A percentile compares a stretch with the other conserved stretches of the same genome.
phyloP scores from a whole-genome alignment of 805 yeast species.

The Monosporozyma yasuniensis region DNA sequence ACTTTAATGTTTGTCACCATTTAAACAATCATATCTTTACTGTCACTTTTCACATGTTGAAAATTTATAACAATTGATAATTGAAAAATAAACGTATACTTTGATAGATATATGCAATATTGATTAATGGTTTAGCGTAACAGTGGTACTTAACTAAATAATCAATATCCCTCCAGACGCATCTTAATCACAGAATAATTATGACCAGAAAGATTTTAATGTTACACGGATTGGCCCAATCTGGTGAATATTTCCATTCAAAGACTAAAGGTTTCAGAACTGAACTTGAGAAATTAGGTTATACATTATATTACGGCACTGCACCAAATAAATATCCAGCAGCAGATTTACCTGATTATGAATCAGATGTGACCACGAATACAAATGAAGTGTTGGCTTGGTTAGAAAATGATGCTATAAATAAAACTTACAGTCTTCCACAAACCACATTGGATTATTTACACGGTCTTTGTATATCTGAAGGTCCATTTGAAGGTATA shows the following conservation, averaged over 20 bases:
- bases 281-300: conserved; percentile 47
- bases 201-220: conserved; percentile 51
- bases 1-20: no score
- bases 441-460: conserved; percentile 35
- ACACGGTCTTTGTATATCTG: conserved; percentile 39
- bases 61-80: neutral
- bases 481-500: conserved; percentile 75
- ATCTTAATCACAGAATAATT: neutral
- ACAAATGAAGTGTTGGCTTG: conserved; percentile 43
- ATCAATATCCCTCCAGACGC: no score
- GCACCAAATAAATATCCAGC: conserved; percentile 62
- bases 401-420: conserved; percentile 47
- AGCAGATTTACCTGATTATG: conserved; percentile 53
- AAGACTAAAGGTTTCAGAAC: conserved; percentile 83
- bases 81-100: neutral
- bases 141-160: neutral
- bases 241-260: conserved; percentile 66
- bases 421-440: conserved; percentile 25
- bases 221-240: conserved; percentile 86
- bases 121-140: neutral
- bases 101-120: neutral
- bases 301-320: conserved; percentile 62
- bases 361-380: conserved; percentile 19
- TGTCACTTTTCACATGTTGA: neutral
- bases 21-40: neutral